Evolutionary conservation across 805 yeast species (phyloP).

Genomic region (Scheffersomyces amazonensis): DNA sequence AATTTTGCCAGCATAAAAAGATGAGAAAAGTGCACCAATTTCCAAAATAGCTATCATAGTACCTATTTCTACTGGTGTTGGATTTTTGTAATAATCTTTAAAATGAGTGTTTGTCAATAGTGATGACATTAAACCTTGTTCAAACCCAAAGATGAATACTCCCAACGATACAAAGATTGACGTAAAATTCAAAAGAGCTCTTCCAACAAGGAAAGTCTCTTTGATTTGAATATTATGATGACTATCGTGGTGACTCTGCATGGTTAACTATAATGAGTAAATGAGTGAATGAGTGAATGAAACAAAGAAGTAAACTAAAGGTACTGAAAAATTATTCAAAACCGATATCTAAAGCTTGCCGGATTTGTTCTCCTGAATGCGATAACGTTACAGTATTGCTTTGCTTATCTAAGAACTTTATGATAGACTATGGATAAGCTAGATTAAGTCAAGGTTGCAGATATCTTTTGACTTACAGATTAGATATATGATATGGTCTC

Average conservation of each 20-base stretch:
- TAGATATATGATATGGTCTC: no score
- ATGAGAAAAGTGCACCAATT: conserved; percentile 49
- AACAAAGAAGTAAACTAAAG: background rate
- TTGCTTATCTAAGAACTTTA: no score
- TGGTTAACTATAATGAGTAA: background rate
- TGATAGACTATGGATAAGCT: no score
- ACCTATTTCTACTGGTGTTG: conserved; percentile 40
- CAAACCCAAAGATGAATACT: conserved; percentile 44
- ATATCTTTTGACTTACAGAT: no score
- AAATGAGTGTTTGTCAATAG: conserved; percentile 41
- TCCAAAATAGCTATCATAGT: conserved; percentile 50
- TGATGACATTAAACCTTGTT: conserved; percentile 47
- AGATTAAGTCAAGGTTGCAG: no score
- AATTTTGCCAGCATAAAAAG: conserved; percentile 44
- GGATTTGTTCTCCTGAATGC: no score
- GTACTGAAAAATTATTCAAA: background rate
- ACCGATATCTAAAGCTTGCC: background rate
- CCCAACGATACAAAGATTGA: conserved; percentile 44
- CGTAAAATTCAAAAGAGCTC: conserved; percentile 39
- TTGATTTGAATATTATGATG: conserved; percentile 25
- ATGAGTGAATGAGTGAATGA: background rate
- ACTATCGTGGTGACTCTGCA: conserved; percentile 8
- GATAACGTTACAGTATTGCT: no score
- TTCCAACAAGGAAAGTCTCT: conserved; percentile 38
- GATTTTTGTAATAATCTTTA: conserved; percentile 38